A percentile compares a stretch with the other conserved stretches of the same genome.
Evolutionary conservation across 2,329 filamentous ascomycete genomes (phyloP).

Genomic region (Colletotrichum salicis): DNA sequence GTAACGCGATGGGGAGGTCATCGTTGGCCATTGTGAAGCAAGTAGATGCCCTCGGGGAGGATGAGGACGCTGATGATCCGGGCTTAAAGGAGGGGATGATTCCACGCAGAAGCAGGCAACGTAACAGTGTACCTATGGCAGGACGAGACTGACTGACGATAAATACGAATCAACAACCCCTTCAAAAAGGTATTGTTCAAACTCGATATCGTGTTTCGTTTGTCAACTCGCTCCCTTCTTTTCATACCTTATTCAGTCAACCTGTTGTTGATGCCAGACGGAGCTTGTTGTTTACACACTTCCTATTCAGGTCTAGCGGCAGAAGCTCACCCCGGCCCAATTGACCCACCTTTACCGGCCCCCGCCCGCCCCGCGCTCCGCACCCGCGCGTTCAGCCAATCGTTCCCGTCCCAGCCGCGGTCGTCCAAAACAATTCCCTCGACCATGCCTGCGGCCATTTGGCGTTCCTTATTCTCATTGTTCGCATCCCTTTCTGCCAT

Average conservation of each 20-base stretch:
- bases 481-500: neutral
- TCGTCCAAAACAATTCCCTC: constrained; percentile 13
- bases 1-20: constrained; percentile 65
- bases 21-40: constrained; percentile 47
- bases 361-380: constrained; percentile 23
- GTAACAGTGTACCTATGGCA: neutral
- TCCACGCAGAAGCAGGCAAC: neutral
- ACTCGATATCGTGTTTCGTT: constrained; percentile 1
- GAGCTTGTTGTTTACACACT: constrained; percentile 57
- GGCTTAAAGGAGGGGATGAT: neutral
- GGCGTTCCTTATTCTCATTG: neutral
- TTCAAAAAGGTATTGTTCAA: too few relatives aligned
- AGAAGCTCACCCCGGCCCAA: neutral
- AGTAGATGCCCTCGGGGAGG: neutral
- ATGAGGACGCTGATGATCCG: neutral
- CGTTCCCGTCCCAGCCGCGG: constrained; percentile 9
- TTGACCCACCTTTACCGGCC: neutral
- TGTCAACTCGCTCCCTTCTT: neutral
- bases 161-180: neutral
- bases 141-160: neutral
- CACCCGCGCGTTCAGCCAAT: constrained; percentile 24
- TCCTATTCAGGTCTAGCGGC: constrained; percentile 48
- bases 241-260: neutral
- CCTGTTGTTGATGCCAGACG: constrained; percentile 30
- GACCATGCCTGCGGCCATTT: neutral